Percentiles rank a stretch among this genome's conserved stretches.
These are phyloP conservation scores for Podospora comata DNA, from an alignment of 495 filamentous ascomycete genomes.

Conservation along the genomic window DNA sequence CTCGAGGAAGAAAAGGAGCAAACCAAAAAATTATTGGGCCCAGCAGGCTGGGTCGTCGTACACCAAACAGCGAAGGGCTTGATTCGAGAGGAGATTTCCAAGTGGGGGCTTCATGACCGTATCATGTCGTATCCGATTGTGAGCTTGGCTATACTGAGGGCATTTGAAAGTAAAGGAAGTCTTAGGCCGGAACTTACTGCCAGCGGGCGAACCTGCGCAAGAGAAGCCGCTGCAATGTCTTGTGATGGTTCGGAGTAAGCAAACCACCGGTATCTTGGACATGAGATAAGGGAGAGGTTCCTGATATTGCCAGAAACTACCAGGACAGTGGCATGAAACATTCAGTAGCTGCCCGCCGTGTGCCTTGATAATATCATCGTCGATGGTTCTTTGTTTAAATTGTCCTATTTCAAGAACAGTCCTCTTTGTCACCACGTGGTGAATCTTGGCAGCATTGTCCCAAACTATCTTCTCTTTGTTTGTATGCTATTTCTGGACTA, in stretches of 20 bases:
- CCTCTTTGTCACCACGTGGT: neutral
- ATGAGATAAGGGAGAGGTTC: too few relatives aligned
- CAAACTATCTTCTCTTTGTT: neutral
- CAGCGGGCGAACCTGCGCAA: too few relatives aligned
- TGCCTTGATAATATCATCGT: neutral
- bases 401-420: neutral
- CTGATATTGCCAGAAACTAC: too few relatives aligned
- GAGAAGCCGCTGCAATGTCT: too few relatives aligned
- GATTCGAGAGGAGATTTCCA: slow-evolving; percentile 35
- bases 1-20: slow-evolving; percentile 17
- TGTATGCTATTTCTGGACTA: neutral
- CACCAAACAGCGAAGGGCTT: slow-evolving; percentile 11
- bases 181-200: neutral
- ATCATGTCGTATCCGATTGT: slow-evolving; percentile 55
- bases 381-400: neutral
- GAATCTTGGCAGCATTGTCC: neutral
- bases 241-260: too few relatives aligned
- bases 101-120: slow-evolving; percentile 46
- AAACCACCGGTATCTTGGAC: too few relatives aligned
- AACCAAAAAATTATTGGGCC: slow-evolving; percentile 3
- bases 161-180: slow-evolving; percentile 42
- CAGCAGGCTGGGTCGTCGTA: slow-evolving; percentile 13
- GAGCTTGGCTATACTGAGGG: slow-evolving; percentile 58
- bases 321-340: neutral
- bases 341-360: neutral